Percentiles rank a stretch among this genome's conserved stretches.
Conservation (phyloP, 495 filamentous ascomycete genomes). For the Usnea hakonensis region DNA sequence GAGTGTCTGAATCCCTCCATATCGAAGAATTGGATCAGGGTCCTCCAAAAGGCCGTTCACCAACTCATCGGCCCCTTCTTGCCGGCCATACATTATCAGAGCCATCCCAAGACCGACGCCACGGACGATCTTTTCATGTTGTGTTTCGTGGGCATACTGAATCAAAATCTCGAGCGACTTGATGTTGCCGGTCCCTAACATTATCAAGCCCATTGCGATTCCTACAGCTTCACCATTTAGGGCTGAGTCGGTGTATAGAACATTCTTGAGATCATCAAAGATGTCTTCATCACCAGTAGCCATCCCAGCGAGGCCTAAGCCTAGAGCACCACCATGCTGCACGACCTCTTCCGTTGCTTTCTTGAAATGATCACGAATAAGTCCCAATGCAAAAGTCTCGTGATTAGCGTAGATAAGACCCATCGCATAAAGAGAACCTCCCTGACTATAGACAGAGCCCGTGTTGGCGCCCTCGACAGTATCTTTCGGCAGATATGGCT, state of each 20-base stretch:
- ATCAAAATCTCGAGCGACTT: slow-evolving; percentile 91
- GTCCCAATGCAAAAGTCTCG: slow-evolving; percentile 82
- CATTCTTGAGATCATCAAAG: slow-evolving; percentile 79
- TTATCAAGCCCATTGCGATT: slow-evolving; percentile 90
- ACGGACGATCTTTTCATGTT: slow-evolving; percentile 97
- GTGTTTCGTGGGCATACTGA: slow-evolving; percentile 93
- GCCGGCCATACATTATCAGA: slow-evolving; percentile 93
- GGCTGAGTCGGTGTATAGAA: slow-evolving; percentile 86
- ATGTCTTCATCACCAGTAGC: slow-evolving; percentile 84
- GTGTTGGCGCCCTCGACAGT: slow-evolving; percentile 50
- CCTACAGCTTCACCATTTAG: slow-evolving; percentile 96
- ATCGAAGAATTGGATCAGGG: slow-evolving; percentile 86
- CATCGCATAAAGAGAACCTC: slow-evolving; percentile 89
- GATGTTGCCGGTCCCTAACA: slow-evolving; percentile 91
- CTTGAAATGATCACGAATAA: slow-evolving; percentile 79
- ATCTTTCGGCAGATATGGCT: slow-evolving; percentile 85
- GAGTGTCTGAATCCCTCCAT: slow-evolving; percentile 98
- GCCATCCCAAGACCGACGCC: slow-evolving; percentile 95
- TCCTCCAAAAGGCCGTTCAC: slow-evolving; percentile 90
- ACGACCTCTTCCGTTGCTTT: slow-evolving; percentile 87
- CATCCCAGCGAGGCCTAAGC: slow-evolving; percentile 96
- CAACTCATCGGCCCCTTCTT: slow-evolving; percentile 89
- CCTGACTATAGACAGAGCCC: slow-evolving; percentile 89
- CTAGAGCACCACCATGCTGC: slow-evolving; percentile 91
- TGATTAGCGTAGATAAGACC: slow-evolving; percentile 98